These are phyloP conservation scores for Beauveria bassiana DNA, from an alignment of 2,329 filamentous ascomycete genomes.

Conservation along the genomic window DNA sequence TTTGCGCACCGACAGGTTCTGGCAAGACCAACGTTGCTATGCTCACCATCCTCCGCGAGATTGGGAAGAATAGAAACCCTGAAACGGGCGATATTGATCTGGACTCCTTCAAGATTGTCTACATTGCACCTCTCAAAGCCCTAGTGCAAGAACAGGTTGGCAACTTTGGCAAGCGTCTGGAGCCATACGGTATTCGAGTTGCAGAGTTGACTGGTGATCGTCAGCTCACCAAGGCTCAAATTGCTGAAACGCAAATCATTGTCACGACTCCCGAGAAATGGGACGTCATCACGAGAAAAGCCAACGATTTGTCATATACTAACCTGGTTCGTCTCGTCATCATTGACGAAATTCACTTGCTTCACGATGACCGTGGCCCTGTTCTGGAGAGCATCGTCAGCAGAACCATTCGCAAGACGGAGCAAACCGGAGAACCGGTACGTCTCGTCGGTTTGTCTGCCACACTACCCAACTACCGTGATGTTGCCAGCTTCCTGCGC, in stretches of 20 bases:
- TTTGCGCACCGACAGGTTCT: conserved; percentile 93
- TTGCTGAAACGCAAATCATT: conserved; percentile 94
- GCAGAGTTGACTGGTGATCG: conserved; percentile 96
- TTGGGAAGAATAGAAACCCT: conserved; percentile 87
- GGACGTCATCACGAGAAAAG: conserved; percentile 98
- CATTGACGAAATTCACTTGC: conserved; percentile 95
- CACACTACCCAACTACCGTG: conserved; percentile 90
- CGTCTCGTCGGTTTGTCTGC: conserved; percentile 88
- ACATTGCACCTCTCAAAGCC: conserved; percentile 92
- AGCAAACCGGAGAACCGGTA: conserved; percentile 90
- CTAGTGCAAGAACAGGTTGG: conserved; percentile 96
- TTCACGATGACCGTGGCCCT: conserved; percentile 94
- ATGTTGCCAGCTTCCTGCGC: conserved; percentile 91
- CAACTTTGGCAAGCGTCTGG: conserved; percentile 87
- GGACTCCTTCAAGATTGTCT: conserved; percentile 97
- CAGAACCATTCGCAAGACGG: conserved; percentile 83
- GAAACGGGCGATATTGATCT: conserved; percentile 89
- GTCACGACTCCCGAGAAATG: conserved; percentile 98
- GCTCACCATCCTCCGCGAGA: conserved; percentile 90
- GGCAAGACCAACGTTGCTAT: conserved; percentile 99
- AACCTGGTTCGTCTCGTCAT: conserved; percentile 93
- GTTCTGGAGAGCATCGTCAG: conserved; percentile 96
- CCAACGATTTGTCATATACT: conserved; percentile 92
- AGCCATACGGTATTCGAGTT: conserved; percentile 84
- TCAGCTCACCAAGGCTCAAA: conserved; percentile 97